phyloP scores from a whole-genome alignment of 441 rosid species.

The Dalechampia spathulata region DNA sequence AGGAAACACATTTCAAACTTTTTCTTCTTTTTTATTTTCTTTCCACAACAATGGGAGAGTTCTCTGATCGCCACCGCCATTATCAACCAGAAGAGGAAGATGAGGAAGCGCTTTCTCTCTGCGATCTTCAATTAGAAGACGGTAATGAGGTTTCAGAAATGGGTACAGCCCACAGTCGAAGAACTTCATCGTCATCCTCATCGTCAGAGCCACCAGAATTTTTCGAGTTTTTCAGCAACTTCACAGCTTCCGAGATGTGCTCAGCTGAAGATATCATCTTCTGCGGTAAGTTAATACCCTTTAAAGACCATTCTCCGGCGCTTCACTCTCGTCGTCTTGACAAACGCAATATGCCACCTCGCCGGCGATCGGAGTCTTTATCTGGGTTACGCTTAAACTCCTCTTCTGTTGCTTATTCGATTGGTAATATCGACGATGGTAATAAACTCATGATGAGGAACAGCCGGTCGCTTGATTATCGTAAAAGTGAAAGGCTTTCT shows the following conservation, averaged over 20 bases:
- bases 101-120: conserved; percentile 49
- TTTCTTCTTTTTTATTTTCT: background rate
- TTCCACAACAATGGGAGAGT: conserved; percentile 19
- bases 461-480: conserved; percentile 58
- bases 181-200: no score
- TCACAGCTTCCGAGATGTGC: conserved; percentile 44
- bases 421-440: conserved; percentile 21
- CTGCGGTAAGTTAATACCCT: conserved; percentile 65
- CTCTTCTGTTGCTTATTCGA: conserved; percentile 21
- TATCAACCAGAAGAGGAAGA: conserved; percentile 11
- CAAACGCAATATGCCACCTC: conserved; percentile 12
- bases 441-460: conserved; percentile 34
- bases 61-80: background rate
- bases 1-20: background rate
- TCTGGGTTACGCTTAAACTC: conserved; percentile 25
- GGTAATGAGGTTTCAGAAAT: background rate
- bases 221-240: conserved; percentile 56
- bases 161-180: background rate
- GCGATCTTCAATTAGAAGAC: conserved; percentile 36
- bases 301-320: conserved; percentile 17
- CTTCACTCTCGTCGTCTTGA: conserved; percentile 10
- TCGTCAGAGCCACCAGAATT: conserved; percentile 39
- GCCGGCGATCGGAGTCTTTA: conserved; percentile 52
- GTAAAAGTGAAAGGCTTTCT: conserved; percentile 28
- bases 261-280: conserved; percentile 77